Percentiles rank a stretch among this genome's conserved stretches.
These are phyloP conservation scores for Strigomonas culicis DNA, from an alignment of 208 protist species.

Conservation along the genomic window DNA sequence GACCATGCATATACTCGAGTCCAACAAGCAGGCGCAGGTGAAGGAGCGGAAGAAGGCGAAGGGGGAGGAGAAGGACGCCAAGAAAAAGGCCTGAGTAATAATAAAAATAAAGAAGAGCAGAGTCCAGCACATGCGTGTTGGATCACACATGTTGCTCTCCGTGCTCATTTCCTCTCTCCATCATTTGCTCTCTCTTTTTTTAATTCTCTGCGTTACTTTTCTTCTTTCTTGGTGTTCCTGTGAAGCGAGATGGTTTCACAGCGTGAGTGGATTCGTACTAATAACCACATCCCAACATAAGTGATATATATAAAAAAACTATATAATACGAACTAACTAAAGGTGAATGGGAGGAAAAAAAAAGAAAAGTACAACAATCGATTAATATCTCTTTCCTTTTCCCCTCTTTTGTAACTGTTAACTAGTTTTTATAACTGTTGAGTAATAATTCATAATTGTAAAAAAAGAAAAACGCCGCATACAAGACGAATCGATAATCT, in stretches of 20 bases:
- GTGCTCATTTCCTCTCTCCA: neutral
- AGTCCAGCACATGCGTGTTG: too few relatives aligned
- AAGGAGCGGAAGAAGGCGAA: too few relatives aligned
- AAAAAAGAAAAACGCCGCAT: neutral
- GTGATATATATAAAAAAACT: neutral
- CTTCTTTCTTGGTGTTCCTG: constrained; percentile 2
- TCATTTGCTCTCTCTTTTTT: constrained; percentile 19
- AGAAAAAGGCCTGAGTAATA: too few relatives aligned
- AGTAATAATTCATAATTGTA: neutral
- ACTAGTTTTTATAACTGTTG: neutral
- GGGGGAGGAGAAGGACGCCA: too few relatives aligned
- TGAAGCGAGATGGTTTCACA: neutral
- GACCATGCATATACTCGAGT: constrained; percentile 19
- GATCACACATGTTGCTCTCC: too few relatives aligned
- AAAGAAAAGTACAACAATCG: neutral
- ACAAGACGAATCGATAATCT: neutral
- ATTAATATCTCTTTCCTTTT: neutral
- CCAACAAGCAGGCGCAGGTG: constrained; percentile 13
- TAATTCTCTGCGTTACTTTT: constrained; percentile 3
- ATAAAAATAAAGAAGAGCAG: too few relatives aligned
- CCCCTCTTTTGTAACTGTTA: neutral
- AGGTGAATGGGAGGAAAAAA: too few relatives aligned
- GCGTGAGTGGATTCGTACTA: neutral
- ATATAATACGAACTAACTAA: neutral
- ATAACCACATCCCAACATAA: neutral